Percentiles rank a stretch among this genome's conserved stretches.
These are phyloP conservation scores for Cryptosporidium meleagridis DNA, from an alignment of 169 alveolate species.

Conservation along the genomic window DNA sequence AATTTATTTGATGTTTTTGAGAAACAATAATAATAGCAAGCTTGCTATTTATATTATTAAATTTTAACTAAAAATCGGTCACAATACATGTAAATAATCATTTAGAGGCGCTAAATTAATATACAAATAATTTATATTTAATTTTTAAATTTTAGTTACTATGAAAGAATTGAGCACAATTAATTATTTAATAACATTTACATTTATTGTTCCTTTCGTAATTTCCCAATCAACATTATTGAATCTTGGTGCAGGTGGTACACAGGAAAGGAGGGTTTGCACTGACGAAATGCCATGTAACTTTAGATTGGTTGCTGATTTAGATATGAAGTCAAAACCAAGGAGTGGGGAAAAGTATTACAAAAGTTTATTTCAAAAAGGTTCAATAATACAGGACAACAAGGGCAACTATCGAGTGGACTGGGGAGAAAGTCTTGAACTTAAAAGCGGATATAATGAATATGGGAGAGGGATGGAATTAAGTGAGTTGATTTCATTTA, in stretches of 20 bases:
- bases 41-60: too few relatives aligned
- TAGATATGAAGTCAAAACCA: constrained; percentile 59
- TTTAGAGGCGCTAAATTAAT: neutral
- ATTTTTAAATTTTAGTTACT: neutral
- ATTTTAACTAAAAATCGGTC: neutral
- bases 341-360: constrained; percentile 38
- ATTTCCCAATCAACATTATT: constrained; percentile 15
- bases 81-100: neutral
- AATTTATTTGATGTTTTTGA: neutral
- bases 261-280: constrained; percentile 31
- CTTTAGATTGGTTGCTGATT: constrained; percentile 62
- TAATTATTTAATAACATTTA: neutral
- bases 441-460: constrained; percentile 73
- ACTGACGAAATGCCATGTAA: constrained; percentile 24
- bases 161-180: neutral
- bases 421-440: constrained; percentile 26
- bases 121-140: too few relatives aligned
- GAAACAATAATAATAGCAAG: too few relatives aligned
- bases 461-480: constrained; percentile 80
- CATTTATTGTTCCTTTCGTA: neutral
- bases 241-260: neutral
- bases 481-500: constrained; percentile 67
- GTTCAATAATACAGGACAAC: constrained; percentile 23
- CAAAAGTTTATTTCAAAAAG: constrained; percentile 41
- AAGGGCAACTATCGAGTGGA: constrained; percentile 9